Percentiles rank a stretch among this genome's conserved stretches.
phyloP scores from a whole-genome alignment of 2,329 filamentous ascomycete species.

The Colletotrichum graminicola region DNA sequence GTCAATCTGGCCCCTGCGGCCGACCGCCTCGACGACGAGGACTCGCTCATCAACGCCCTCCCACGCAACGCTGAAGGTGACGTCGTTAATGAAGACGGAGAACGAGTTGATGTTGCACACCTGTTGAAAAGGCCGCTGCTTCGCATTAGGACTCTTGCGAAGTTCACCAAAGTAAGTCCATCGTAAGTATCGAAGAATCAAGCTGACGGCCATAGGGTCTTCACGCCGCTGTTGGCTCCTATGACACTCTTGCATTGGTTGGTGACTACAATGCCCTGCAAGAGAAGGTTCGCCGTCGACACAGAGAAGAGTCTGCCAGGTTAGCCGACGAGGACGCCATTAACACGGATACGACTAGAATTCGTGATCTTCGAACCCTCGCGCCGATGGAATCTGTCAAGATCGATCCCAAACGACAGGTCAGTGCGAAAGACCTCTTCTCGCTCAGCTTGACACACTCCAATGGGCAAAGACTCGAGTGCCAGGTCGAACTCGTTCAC shows the following conservation, averaged over 20 bases:
- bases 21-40: conserved; percentile 66
- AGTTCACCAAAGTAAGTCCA: conserved; percentile 77
- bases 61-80: conserved; percentile 75
- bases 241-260: conserved; percentile 56
- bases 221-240: conserved; percentile 66
- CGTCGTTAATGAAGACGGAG: conserved; percentile 79
- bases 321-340: conserved; percentile 86
- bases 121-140: conserved; percentile 90
- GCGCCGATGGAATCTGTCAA: conserved; percentile 76
- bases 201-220: conserved; percentile 59
- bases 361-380: conserved; percentile 83
- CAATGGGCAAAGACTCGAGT: conserved; percentile 89
- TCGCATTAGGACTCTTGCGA: conserved; percentile 87
- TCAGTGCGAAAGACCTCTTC: conserved; percentile 91
- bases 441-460: conserved; percentile 88
- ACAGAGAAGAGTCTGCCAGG: conserved; percentile 77
- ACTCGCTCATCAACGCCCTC: conserved; percentile 70
- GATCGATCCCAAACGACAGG: conserved; percentile 83
- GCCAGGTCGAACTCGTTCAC: conserved; percentile 87
- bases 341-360: conserved; percentile 83
- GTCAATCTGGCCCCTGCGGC: conserved; percentile 86
- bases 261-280: conserved; percentile 78
- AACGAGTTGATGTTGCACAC: conserved; percentile 94
- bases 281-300: conserved; percentile 76
- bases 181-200: not conserved